A percentile compares a stretch with the other conserved stretches of the same genome.
Conservation (phyloP, 305 asterid species). For the Fraxinus angustifolia region DNA sequence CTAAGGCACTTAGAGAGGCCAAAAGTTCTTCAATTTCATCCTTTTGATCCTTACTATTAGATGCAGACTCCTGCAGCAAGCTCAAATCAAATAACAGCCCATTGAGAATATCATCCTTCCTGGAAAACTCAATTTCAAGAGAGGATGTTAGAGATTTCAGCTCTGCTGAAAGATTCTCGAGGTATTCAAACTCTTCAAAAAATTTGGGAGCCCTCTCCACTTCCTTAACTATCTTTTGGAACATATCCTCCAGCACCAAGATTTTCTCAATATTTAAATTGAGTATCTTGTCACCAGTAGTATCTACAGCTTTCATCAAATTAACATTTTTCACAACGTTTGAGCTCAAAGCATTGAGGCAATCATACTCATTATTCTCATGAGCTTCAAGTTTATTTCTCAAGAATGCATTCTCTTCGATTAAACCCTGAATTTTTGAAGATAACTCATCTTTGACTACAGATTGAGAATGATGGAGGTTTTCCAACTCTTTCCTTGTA, state of each 20-base stretch:
- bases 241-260: constrained; percentile 34
- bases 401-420: constrained; percentile 43
- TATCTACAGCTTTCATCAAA: constrained; percentile 34
- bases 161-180: constrained; percentile 57
- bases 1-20: constrained; percentile 51
- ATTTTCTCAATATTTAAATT: constrained; percentile 34
- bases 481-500: constrained; percentile 32
- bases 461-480: constrained; percentile 38
- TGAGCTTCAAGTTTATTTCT: constrained; percentile 44
- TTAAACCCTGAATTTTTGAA: constrained; percentile 38
- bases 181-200: constrained; percentile 46
- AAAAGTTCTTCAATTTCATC: constrained; percentile 55
- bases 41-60: constrained; percentile 67
- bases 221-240: constrained; percentile 41
- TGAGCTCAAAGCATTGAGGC: constrained; percentile 35
- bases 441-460: constrained; percentile 34
- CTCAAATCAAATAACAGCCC: constrained; percentile 82
- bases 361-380: constrained; percentile 33
- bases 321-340: constrained; percentile 30
- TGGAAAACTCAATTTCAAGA: constrained; percentile 52
- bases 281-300: constrained; percentile 34
- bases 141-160: constrained; percentile 46
- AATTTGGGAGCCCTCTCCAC: constrained; percentile 38
- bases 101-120: constrained; percentile 84
- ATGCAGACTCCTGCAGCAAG: constrained; percentile 88